A percentile compares a stretch with the other conserved stretches of the same genome.
Conservation (phyloP, 208 protist genomes). For the Zelonia costaricensis region DNA sequence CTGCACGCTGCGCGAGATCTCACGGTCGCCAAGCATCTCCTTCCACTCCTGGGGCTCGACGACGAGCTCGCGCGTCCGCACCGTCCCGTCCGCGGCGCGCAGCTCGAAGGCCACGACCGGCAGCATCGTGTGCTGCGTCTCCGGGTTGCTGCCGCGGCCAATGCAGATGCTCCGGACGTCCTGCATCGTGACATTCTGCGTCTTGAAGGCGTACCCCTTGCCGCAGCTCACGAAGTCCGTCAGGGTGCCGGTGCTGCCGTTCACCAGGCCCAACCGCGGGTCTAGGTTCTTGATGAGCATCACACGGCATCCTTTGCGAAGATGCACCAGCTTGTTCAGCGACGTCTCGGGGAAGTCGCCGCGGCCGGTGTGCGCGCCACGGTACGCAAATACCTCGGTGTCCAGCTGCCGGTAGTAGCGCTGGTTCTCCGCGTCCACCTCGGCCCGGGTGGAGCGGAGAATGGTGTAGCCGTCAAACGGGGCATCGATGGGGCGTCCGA, state of each 20-base stretch:
- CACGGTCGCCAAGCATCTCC: constrained; percentile 50
- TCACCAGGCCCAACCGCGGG: constrained; percentile 60
- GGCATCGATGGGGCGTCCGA: constrained; percentile 14
- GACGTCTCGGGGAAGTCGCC: constrained; percentile 37
- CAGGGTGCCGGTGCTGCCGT: constrained; percentile 80
- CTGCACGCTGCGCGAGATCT: constrained; percentile 58
- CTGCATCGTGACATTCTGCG: constrained; percentile 17
- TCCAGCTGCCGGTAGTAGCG: constrained; percentile 55
- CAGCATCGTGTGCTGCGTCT: constrained; percentile 44
- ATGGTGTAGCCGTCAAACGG: constrained; percentile 70
- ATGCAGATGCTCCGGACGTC: constrained; percentile 27
- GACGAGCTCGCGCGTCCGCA: constrained; percentile 38
- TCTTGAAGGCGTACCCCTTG: constrained; percentile 39
- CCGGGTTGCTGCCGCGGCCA: constrained; percentile 20
- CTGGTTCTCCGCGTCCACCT: constrained; percentile 70
- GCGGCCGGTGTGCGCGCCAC: constrained; percentile 49
- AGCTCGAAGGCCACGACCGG: constrained; percentile 65
- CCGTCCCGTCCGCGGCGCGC: constrained; percentile 13
- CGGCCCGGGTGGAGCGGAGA: constrained; percentile 52
- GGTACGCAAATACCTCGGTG: constrained; percentile 51
- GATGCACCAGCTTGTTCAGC: constrained; percentile 37
- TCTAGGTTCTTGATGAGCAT: constrained; percentile 90
- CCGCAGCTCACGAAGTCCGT: constrained; percentile 58
- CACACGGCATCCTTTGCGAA: constrained; percentile 81
- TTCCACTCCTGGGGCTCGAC: constrained; percentile 83